Evolutionary conservation across 2,329 filamentous ascomycete genomes (phyloP), one percentile per base, ranked within the genome.

Genomic region (Ceratocystis papillata): DNA sequence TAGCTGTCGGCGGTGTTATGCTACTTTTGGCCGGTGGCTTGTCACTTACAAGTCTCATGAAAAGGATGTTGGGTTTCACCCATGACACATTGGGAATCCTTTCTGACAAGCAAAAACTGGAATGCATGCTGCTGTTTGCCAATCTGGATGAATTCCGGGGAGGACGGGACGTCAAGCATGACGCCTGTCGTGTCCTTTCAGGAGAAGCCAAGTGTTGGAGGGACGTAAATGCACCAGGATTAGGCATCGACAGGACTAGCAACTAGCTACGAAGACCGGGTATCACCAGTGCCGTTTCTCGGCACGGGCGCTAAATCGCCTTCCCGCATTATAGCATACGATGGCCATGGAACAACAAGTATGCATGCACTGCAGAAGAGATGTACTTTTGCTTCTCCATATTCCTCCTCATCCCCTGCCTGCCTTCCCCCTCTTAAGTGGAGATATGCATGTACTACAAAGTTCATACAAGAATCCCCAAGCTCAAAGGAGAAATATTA

Each of bases 41-140:
- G 10, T 55, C 50, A 55, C 50, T 55, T 30, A 28, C 22, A 55
- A 55, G 50, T 55, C 50, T 55, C 20, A 25, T 15, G 20, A 55
- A 55, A 55, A 10, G 2, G 20, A 25, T 10, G 12, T 25, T 20
- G 20, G 50, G 50, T 30, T 55, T 30, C 50, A 55, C 25, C 22
- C 50, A 30, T 64, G 46, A 64, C 63, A 20, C 41, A 64, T 64
- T 22, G 6, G 15, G 20, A 28, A 59, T 59, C 63, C 63, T 64
- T 64, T 41, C 37, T 64, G 63, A 64, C 63, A 64, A 22, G 25
- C 20, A 25, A 37, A 64, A 64, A 64, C 50, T 55, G 4, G 20
- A 15, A 25, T 55, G 50, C 25, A 22, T 20, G 50, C 22, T 5
- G 50, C 22, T 55, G 50, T 55, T 55, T 20, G 7, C 22, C 10